Base-by-base conservation (phyloP, 1,284 basidiomycete species). In the Microbotryum violaceum region DNA sequence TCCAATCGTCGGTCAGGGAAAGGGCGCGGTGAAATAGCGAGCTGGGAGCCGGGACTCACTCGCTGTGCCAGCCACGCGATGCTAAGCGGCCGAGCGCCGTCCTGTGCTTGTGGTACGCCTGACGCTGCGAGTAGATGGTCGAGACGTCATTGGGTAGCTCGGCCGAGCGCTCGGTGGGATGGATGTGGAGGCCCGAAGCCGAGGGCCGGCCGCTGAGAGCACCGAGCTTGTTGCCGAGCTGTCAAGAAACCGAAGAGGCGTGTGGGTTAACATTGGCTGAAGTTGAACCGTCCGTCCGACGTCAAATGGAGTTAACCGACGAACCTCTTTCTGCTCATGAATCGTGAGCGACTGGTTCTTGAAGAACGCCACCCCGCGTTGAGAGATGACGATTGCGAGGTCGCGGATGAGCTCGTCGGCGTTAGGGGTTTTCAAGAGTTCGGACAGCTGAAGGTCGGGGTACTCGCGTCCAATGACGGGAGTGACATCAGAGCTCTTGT, bases 281-380 rank as follows among this genome's bases (percentile, higher is more conserved):
- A 1, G 1, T 31, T 0, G 31, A 10, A 31, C 31, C 31, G 31
- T 9, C 7, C 31, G 9, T 31, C 31, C 31, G 2, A 31, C 31
- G 31, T 31, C 31, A 31, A 31, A 10, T 8, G 31, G 7, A 8
- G 29, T 8, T 6, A 31, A 8, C 31, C 9, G 21, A 16, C 56
- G 23, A 16, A 57, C 48, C 33, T 54, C 47, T 52, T 57, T 64
- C 45, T 53, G 53, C 56, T 64, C n/a, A n/a, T 44, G 25, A 23
- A 51, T 44, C 9, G 56, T 52, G 12, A 64, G 48, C 20, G 25
- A 16, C 49, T 64, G 63, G 23, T 44, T 27, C 25, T 46, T 64
- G 65, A 73, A 70, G 61, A 72, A 71, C 49, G 71, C 71, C 3
- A 73, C 71, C 18, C 66, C 70, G 18, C 70, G 66, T 18, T 70